Base-by-base conservation (phyloP, 2,329 filamentous ascomycete species). In the Zymoseptoria crescenta region DNA sequence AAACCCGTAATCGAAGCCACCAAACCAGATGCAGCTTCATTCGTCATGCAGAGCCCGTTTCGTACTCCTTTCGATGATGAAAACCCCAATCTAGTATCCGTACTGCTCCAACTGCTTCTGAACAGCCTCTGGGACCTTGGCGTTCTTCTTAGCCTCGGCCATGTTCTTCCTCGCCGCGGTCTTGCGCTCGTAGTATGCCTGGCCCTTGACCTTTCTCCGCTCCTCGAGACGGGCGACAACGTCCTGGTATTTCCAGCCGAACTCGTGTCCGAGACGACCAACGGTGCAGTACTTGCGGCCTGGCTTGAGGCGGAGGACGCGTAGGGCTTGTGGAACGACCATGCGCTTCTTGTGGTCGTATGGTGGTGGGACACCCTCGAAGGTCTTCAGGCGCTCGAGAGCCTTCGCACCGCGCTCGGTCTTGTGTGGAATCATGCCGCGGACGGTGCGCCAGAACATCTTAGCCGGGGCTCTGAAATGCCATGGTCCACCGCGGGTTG, bases 331-430 rank as follows among this genome's bases (percentile, higher is more conserved):
- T 79, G 94, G 94, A 72, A 99, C 94, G 71, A 99, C 94, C 81
- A 97, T 89, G 81, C 96, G 89, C 91, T 99, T 97, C 87, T 95
- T 90, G 85, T 94, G 96, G 87, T 99, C 94, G 80, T 97, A 99
- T 76, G 94, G 94, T 76, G 93, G 91, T 75, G 94, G 94, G 69
- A 99, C 86, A 85, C 94, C 94, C 88, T 99, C 94, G 80, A 97
- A 99, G 78, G 96, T 91, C 91, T 99, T 99, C 72, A 99, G 89
- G 81, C 94, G 89, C 86, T 97, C 92, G 77, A 99, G 81, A 73
- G 94, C 94, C 74, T 93, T 93, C 74, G 91, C 88, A 81, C 94
- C 94, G 77, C 94, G 93, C 78, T 94, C 87, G 72, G 94, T 99
- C 90, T 99, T 99, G 91, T 99, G 94, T 76, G 94, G 94, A 72